A percentile compares a stretch with the other conserved stretches of the same genome.
phyloP scores from a whole-genome alignment of 371 early-diverging fungal genomes.

The Haplosporangium sp. region DNA sequence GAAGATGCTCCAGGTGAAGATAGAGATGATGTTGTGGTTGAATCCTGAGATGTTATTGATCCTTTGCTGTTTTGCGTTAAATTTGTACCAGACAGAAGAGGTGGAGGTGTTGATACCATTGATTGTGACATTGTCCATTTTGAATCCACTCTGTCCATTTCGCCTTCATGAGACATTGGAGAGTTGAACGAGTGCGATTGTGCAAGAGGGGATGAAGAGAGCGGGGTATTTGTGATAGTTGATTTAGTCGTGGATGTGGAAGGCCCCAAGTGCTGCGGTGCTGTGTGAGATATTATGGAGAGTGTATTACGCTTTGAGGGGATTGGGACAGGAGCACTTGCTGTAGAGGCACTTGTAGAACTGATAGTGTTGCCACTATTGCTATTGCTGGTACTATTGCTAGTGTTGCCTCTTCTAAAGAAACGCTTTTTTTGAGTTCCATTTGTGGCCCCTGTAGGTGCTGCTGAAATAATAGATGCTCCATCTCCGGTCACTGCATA shows the following conservation, averaged over 20 bases:
- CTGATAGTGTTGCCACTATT: background rate
- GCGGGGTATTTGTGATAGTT: conserved; percentile 25
- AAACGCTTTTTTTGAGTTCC: conserved; percentile 29
- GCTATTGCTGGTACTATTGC: conserved; percentile 7
- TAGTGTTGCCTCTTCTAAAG: conserved; percentile 31
- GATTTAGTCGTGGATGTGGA: background rate
- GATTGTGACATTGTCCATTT: background rate
- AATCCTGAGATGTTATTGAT: background rate
- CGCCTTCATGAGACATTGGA: background rate
- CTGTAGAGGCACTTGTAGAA: background rate
- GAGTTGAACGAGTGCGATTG: conserved; percentile 34
- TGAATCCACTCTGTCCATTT: background rate
- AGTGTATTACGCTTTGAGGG: conserved; percentile 3
- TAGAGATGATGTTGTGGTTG: background rate
- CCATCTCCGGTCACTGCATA: conserved; percentile 4
- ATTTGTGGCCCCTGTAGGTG: background rate
- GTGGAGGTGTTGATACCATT: conserved; percentile 2
- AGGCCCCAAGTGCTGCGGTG: conserved; percentile 2
- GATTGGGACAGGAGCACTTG: conserved; percentile 6
- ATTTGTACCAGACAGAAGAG: background rate
- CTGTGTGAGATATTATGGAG: background rate
- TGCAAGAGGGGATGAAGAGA: conserved; percentile 24
- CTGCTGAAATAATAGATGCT: conserved; percentile 12
- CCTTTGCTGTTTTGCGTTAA: background rate
- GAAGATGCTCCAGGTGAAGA: background rate